Percentiles rank a stretch among this genome's conserved stretches.
These are phyloP conservation scores for Mychonastes homosphaera DNA, from an alignment of 139 green algal species.

Conservation along the genomic window DNA sequence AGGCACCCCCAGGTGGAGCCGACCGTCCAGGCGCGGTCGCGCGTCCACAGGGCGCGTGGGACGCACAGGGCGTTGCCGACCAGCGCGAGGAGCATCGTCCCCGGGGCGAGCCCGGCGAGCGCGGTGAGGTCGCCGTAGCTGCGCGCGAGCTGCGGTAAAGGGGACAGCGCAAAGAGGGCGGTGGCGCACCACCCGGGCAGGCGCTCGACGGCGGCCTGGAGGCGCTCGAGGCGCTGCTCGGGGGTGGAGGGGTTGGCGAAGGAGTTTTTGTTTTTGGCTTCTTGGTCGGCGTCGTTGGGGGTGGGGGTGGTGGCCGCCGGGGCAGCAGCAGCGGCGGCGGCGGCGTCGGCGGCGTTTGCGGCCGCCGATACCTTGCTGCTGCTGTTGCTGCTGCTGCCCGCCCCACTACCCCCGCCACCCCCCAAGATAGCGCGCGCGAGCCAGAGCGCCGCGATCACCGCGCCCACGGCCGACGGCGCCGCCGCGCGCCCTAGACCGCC, in stretches of 20 bases:
- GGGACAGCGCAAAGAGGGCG: conserved; percentile 41
- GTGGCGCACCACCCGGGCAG: conserved; percentile 46
- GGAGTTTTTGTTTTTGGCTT: neutral
- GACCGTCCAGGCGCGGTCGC: conserved; percentile 70
- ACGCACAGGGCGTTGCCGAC: conserved; percentile 80
- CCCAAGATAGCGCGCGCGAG: neutral
- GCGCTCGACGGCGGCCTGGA: conserved; percentile 7
- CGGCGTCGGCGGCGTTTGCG: too few species aligned
- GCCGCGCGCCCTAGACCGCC: too few species aligned
- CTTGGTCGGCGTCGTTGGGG: neutral
- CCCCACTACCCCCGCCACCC: too few species aligned
- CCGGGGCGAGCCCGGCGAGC: conserved; percentile 49
- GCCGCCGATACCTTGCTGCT: too few species aligned
- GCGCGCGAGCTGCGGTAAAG: conserved; percentile 45
- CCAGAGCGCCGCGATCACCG: conserved; percentile 10
- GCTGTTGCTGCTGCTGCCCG: too few species aligned
- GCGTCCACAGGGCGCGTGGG: conserved; percentile 65
- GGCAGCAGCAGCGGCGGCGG: too few species aligned
- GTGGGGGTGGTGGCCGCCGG: too few species aligned
- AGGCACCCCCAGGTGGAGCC: conserved; percentile 54
- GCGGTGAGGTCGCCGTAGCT: conserved; percentile 59
- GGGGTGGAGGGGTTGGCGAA: neutral
- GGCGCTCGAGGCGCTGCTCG: neutral
- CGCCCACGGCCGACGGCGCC: conserved; percentile 7
- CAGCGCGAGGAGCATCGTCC: conserved; percentile 68